Conservation (phyloP, 1,284 basidiomycete genomes). For the Cutaneotrichosporon cutaneum region DNA sequence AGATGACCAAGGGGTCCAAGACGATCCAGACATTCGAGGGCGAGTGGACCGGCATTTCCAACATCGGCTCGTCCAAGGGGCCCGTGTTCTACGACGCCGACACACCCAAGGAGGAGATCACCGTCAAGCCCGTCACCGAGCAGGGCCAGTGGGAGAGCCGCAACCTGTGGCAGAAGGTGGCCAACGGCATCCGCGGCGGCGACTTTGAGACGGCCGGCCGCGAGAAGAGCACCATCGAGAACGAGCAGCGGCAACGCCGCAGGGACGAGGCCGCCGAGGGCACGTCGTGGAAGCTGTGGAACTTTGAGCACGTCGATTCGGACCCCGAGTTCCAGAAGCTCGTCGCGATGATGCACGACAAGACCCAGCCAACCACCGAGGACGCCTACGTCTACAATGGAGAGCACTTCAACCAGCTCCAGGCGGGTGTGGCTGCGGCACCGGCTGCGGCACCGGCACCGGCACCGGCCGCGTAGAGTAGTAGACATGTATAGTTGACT, state of each 20-base stretch:
- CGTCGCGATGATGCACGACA: slow-evolving; percentile 45
- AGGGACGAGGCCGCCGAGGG: slow-evolving; percentile 76
- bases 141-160: slow-evolving; percentile 84
- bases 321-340: slow-evolving; percentile 68
- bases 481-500: neutral
- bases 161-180: slow-evolving; percentile 79
- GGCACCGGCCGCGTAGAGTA: neutral
- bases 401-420: neutral
- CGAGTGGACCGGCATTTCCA: slow-evolving; percentile 72
- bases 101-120: slow-evolving; percentile 65
- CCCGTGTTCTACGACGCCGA: slow-evolving; percentile 58
- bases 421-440: neutral
- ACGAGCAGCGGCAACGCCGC: slow-evolving; percentile 85
- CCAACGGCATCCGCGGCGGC: slow-evolving; percentile 84
- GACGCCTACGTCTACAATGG: slow-evolving; percentile 50
- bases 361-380: slow-evolving; percentile 50
- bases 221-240: slow-evolving; percentile 94
- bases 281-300: slow-evolving; percentile 71
- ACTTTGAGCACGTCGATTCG: slow-evolving; percentile 67
- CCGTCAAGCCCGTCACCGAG: slow-evolving; percentile 61
- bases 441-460: no score
- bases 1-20: slow-evolving; percentile 55
- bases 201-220: slow-evolving; percentile 87
- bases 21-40: slow-evolving; percentile 71
- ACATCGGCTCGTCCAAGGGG: slow-evolving; percentile 59